A percentile compares a stretch with the other conserved stretches of the same genome.
Evolutionary conservation across 257 asterid genomes (phyloP).

Genomic region (Nicotiana obtusifolia): DNA sequence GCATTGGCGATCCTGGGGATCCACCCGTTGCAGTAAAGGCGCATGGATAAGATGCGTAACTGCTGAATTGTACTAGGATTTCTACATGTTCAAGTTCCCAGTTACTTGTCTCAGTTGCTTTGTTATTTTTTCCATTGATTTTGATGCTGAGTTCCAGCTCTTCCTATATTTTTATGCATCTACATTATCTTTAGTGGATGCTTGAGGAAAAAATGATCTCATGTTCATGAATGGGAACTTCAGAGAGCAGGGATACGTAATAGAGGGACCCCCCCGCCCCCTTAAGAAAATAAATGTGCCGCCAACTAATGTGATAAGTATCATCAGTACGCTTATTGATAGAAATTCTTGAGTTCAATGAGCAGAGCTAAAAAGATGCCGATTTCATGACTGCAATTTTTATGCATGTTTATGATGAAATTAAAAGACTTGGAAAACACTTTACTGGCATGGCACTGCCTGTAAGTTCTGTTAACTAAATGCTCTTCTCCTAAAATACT

Average conservation of each 20-base stretch:
- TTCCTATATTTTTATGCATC: no score
- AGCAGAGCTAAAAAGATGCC: not conserved
- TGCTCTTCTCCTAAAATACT: not conserved
- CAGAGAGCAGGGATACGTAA: not conserved
- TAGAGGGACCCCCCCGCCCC: no score
- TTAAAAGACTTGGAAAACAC: not conserved
- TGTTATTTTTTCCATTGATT: no score
- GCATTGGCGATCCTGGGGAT: not conserved
- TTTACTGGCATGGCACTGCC: not conserved
- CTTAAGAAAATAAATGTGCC: not conserved
- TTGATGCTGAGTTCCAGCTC: no score
- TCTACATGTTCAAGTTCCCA: not conserved
- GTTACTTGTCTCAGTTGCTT: not conserved
- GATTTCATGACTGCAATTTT: not conserved
- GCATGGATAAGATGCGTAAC: not conserved
- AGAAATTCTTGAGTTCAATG: no score
- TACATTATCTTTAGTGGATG: not conserved
- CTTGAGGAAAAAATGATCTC: not conserved
- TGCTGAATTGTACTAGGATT: not conserved
- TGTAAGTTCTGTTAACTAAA: not conserved
- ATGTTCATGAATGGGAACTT: no score
- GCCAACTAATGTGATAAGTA: not conserved
- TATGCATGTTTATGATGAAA: not conserved
- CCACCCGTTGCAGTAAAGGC: not conserved
- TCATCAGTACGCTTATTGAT: not conserved